Percentiles rank a stretch among this genome's conserved stretches.
These are phyloP conservation scores for Tolypocladium capitatum DNA, from an alignment of 2,329 filamentous ascomycete species.

Conservation along the genomic window DNA sequence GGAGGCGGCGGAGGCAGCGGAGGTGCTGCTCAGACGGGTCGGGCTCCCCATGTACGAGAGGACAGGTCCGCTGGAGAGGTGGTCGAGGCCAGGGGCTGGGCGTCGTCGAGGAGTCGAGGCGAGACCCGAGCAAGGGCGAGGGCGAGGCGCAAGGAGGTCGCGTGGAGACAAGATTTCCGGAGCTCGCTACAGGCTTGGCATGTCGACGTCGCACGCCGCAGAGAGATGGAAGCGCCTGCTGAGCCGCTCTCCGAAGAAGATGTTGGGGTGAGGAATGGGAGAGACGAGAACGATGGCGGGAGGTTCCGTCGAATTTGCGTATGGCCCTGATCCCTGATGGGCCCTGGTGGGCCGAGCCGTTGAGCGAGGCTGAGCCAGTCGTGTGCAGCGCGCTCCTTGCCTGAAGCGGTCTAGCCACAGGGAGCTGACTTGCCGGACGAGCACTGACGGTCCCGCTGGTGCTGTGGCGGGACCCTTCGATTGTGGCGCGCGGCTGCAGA, in stretches of 20 bases:
- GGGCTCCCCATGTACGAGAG: constrained; percentile 27
- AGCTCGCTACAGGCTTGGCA: neutral
- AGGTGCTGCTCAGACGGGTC: constrained; percentile 19
- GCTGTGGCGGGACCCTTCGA: neutral
- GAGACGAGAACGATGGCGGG: neutral
- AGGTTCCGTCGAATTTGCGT: neutral
- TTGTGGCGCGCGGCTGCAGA: no score
- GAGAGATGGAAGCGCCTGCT: neutral
- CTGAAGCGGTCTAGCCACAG: neutral
- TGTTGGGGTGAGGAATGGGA: neutral
- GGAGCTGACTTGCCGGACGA: no score
- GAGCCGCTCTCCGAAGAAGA: neutral
- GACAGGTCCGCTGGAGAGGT: neutral
- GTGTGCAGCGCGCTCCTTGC: neutral
- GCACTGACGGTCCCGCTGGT: neutral
- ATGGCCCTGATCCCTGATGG: neutral
- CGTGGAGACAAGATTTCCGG: neutral
- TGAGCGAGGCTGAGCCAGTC: neutral
- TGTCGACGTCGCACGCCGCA: neutral
- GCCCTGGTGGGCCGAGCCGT: neutral
- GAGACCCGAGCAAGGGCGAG: neutral
- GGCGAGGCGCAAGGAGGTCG: neutral
- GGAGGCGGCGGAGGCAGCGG: constrained; percentile 22
- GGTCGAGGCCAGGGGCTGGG: neutral
- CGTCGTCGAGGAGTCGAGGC: neutral